A percentile compares a stretch with the other conserved stretches of the same genome.
These are phyloP conservation scores for Picochlorum sp. DNA, from an alignment of 139 green algal species.

Conservation along the genomic window DNA sequence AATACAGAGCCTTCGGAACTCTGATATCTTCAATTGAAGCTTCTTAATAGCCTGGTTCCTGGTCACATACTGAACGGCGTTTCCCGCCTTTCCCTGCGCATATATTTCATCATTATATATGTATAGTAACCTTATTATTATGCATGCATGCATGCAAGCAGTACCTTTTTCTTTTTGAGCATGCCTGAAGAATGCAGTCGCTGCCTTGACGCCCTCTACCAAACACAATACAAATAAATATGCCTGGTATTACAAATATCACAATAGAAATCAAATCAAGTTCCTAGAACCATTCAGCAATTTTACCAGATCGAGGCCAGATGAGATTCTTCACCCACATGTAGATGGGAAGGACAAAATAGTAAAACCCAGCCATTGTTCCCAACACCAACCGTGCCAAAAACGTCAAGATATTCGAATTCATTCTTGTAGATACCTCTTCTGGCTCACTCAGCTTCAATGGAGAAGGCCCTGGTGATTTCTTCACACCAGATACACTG, in stretches of 20 bases:
- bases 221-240: no score
- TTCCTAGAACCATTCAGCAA: constrained; percentile 1
- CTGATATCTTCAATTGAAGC: constrained; percentile 90
- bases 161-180: constrained; percentile 38
- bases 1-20: constrained; percentile 97
- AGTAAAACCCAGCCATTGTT: constrained; percentile 67
- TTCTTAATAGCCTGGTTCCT: constrained; percentile 89
- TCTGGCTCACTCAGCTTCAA: constrained; percentile 58
- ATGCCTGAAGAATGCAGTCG: constrained; percentile 11
- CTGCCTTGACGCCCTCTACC: no score
- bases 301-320: constrained; percentile 47
- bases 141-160: background rate
- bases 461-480: constrained; percentile 59
- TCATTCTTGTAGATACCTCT: constrained; percentile 43
- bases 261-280: no score
- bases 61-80: constrained; percentile 86
- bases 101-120: constrained; percentile 2
- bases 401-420: constrained; percentile 62
- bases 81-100: constrained; percentile 46
- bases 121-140: background rate
- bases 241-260: no score
- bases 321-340: constrained; percentile 82
- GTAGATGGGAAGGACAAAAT: constrained; percentile 79
- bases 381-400: constrained; percentile 58
- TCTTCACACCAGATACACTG: constrained; percentile 84